Percentiles rank a stretch among this genome's conserved stretches.
Conservation (phyloP, 768 basidiomycete species). For the Auriscalpium vulgare region DNA sequence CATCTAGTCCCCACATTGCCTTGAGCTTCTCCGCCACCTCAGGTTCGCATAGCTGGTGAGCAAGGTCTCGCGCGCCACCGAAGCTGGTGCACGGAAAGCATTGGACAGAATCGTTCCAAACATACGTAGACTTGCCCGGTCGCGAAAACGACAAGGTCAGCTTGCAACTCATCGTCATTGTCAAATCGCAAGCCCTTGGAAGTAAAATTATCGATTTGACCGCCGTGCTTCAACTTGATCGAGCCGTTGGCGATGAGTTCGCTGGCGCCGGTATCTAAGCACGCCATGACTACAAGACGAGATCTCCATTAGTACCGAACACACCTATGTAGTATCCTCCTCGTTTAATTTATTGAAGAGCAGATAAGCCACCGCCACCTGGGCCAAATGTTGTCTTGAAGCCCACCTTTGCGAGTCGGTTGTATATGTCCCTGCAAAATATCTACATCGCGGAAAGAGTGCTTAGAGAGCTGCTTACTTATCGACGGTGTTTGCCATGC, state of each 20-base stretch:
- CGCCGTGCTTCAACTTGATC: conserved; percentile 42
- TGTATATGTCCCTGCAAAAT: conserved; percentile 27
- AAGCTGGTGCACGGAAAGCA: neutral
- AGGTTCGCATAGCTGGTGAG: neutral
- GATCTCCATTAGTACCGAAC: neutral
- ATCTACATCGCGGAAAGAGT: neutral
- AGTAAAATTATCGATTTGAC: conserved; percentile 21
- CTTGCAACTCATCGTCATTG: conserved; percentile 17
- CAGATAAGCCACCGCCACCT: conserved; percentile 35
- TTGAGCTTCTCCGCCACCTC: neutral
- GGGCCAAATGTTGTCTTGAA: conserved; percentile 31
- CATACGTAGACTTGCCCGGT: conserved; percentile 13
- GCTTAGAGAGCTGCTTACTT: neutral
- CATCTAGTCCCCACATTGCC: conserved; percentile 4
- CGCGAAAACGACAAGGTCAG: conserved; percentile 22
- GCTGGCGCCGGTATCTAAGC: conserved; percentile 28
- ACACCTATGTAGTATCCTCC: conserved; percentile 37
- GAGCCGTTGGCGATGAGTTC: conserved; percentile 38
- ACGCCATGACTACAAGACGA: neutral
- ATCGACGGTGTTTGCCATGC: neutral
- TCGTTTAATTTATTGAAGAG: conserved; percentile 77
- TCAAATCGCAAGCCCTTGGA: conserved; percentile 14
- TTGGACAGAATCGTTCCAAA: neutral
- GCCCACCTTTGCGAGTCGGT: conserved; percentile 28
- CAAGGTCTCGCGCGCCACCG: neutral